phyloP scores from a whole-genome alignment of 2,329 filamentous ascomycete genomes.

The Bertia moriformis region DNA sequence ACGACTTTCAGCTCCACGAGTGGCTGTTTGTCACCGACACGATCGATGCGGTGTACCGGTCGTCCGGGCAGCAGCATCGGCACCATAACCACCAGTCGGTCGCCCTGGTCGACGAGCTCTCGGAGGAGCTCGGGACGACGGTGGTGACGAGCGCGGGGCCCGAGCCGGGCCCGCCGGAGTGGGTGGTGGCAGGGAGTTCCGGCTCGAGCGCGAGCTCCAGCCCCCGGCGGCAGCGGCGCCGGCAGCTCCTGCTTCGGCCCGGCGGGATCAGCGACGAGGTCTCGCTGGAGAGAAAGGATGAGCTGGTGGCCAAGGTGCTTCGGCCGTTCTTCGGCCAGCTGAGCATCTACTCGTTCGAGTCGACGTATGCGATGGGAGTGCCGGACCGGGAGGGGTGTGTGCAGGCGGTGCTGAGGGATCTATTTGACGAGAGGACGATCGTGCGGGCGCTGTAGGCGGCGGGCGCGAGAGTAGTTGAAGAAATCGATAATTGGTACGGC shows the following conservation, averaged over 20 bases:
- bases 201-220: slow-evolving; percentile 17
- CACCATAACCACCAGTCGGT: slow-evolving; percentile 53
- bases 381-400: slow-evolving; percentile 53
- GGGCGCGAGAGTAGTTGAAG: no score
- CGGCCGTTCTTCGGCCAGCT: slow-evolving; percentile 81
- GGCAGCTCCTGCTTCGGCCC: slow-evolving; percentile 32
- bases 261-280: slow-evolving; percentile 41
- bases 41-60: slow-evolving; percentile 88
- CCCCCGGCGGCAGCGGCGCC: slow-evolving; percentile 18
- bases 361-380: slow-evolving; percentile 69
- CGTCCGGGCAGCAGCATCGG: no score
- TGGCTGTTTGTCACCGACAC: slow-evolving; percentile 97
- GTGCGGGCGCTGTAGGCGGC: slow-evolving; percentile 41
- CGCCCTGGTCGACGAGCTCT: slow-evolving; percentile 72
- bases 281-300: slow-evolving; percentile 43
- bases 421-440: slow-evolving; percentile 66
- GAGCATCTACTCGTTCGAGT: slow-evolving; percentile 87
- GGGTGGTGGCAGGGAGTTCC: neutral
- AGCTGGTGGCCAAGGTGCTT: slow-evolving; percentile 63
- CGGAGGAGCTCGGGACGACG: slow-evolving; percentile 52
- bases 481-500: no score
- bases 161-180: slow-evolving; percentile 12
- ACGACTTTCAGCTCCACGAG: slow-evolving; percentile 95
- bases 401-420: slow-evolving; percentile 50
- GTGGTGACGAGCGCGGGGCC: slow-evolving; percentile 9